These are phyloP conservation scores for Lenwebbia sp. DNA, from an alignment of 345 rosid species.

Conservation along the genomic window DNA sequence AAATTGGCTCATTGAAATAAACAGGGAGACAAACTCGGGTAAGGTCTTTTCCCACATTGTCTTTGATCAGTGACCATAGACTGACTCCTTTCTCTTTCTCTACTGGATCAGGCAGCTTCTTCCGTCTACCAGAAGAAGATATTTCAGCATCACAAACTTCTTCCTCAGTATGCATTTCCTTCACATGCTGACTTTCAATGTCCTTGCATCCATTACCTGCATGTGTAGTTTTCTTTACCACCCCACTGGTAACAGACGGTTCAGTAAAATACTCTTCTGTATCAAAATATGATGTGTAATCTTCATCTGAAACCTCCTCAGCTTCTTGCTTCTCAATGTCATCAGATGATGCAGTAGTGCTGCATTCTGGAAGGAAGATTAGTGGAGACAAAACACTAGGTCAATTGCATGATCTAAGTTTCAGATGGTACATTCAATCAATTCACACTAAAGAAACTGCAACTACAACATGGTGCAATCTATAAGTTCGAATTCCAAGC, in stretches of 20 bases:
- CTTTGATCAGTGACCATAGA: constrained; percentile 99
- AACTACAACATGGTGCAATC: neutral
- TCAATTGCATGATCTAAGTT: neutral
- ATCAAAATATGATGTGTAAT: constrained; percentile 63
- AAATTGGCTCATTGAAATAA: constrained; percentile 93
- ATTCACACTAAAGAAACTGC: neutral
- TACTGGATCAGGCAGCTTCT: constrained; percentile 82
- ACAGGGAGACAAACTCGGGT: constrained; percentile 96
- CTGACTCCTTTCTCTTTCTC: constrained; percentile 97
- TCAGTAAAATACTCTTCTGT: constrained; percentile 61
- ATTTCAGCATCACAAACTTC: constrained; percentile 16
- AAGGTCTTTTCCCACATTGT: constrained; percentile 97
- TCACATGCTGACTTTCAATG: constrained; percentile 9
- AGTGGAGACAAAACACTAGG: neutral
- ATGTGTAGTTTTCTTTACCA: constrained; percentile 17
- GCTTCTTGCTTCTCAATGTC: constrained; percentile 86
- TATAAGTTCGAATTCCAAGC: neutral
- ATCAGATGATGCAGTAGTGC: constrained; percentile 96
- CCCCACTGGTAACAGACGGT: constrained; percentile 21
- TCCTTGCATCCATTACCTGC: constrained; percentile 10
- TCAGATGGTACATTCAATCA: neutral
- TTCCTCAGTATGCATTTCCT: constrained; percentile 25
- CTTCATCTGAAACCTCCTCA: constrained; percentile 85
- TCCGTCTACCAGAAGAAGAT: constrained; percentile 50
- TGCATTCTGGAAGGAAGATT: constrained; percentile 65